phyloP scores from a whole-genome alignment of 495 filamentous ascomycete species.

The Acidiella bohemica region DNA sequence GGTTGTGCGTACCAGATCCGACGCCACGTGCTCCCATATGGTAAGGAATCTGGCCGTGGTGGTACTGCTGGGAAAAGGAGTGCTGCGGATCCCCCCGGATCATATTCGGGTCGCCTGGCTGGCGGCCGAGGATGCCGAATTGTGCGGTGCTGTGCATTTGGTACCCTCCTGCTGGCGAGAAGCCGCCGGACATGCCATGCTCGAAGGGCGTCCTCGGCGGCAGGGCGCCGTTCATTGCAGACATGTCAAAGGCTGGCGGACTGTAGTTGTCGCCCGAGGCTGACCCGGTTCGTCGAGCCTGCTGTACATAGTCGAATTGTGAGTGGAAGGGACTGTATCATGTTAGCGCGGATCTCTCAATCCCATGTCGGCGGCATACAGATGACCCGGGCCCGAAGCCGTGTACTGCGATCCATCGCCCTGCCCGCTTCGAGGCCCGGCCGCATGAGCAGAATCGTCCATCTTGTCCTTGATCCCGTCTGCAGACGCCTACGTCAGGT shows the following conservation, averaged over 20 bases:
- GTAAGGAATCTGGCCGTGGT: not conserved
- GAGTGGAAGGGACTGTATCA: not conserved
- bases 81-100: not conserved
- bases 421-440: too few species aligned
- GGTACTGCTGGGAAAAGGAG: slow-evolving; percentile 1
- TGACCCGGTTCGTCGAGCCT: not conserved
- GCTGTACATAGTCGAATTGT: not conserved
- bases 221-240: slow-evolving; percentile 1
- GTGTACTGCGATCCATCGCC: too few species aligned
- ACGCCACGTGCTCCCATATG: not conserved
- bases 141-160: slow-evolving; percentile 10
- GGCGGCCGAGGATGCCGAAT: not conserved
- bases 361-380: too few species aligned
- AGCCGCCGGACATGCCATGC: not conserved
- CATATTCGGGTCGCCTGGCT: not conserved
- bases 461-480: too few species aligned
- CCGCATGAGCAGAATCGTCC: too few species aligned
- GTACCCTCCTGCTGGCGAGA: slow-evolving; percentile 4
- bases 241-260: slow-evolving; percentile 6
- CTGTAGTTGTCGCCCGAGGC: not conserved
- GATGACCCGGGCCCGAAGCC: too few species aligned
- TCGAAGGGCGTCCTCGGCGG: slow-evolving; percentile 1
- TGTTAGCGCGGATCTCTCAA: too few species aligned
- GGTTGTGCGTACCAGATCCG: too few species aligned
- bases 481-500: too few species aligned